Conservation (phyloP, 202 grass and related monocot genomes). For the Panicum hallii region DNA sequence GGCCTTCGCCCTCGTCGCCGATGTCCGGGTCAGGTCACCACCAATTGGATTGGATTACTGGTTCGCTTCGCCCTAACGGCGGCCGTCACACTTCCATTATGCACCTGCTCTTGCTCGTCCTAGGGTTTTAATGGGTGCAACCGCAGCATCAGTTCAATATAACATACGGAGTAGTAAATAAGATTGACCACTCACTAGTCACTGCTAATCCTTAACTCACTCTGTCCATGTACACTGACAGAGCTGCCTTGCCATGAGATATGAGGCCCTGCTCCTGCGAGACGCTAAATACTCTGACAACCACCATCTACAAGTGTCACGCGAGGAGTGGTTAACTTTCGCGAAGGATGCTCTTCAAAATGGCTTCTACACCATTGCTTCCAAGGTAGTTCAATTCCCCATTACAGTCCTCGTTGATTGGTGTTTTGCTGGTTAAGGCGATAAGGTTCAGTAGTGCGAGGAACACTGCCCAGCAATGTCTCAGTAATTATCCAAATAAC, state of each 20-base stretch:
- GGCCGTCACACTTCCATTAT: too few species aligned
- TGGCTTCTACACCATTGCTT: conserved; percentile 74
- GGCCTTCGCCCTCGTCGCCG: conserved; percentile 69
- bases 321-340: conserved; percentile 69
- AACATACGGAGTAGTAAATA: too few species aligned
- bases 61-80: too few species aligned
- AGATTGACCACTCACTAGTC: too few species aligned
- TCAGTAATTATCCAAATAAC: too few species aligned
- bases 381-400: conserved; percentile 51
- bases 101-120: too few species aligned
- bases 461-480: too few species aligned
- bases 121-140: too few species aligned
- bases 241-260: conserved; percentile 84
- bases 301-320: conserved; percentile 48
- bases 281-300: conserved; percentile 39
- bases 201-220: background rate
- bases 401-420: background rate
- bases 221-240: conserved; percentile 33
- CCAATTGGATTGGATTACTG: too few species aligned
- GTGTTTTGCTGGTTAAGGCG: too few species aligned
- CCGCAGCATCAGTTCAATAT: too few species aligned
- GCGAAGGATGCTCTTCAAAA: conserved; percentile 85
- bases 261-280: conserved; percentile 67
- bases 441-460: too few species aligned
- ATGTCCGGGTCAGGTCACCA: conserved; percentile 58